Percentiles rank a stretch among this genome's conserved stretches.
phyloP scores from a whole-genome alignment of 805 yeast genomes.

The Schwanniomyces yamadae region DNA sequence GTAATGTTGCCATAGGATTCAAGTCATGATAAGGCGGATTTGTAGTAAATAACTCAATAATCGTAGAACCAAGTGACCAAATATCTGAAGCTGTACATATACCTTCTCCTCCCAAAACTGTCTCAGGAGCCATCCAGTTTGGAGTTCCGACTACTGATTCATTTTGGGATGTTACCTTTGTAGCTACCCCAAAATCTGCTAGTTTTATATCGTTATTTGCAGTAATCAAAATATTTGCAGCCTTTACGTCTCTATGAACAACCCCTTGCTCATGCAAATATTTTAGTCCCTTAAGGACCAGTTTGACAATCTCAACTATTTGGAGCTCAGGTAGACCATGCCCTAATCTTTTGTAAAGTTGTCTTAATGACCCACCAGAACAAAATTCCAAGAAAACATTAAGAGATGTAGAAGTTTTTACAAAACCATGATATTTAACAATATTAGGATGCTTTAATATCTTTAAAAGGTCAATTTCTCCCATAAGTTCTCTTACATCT shows the following conservation, averaged over 20 bases:
- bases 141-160: constrained; percentile 77
- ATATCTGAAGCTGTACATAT: constrained; percentile 87
- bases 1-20: constrained; percentile 76
- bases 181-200: constrained; percentile 96
- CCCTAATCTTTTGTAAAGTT: constrained; percentile 45
- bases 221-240: constrained; percentile 81
- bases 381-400: constrained; percentile 63
- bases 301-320: constrained; percentile 48
- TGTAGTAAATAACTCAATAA: constrained; percentile 81
- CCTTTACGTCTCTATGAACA: constrained; percentile 86
- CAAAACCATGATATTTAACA: constrained; percentile 67
- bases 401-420: constrained; percentile 50
- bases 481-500: constrained; percentile 50
- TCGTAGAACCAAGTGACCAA: constrained; percentile 95
- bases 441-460: constrained; percentile 65
- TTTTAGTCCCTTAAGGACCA: constrained; percentile 58
- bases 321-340: constrained; percentile 57
- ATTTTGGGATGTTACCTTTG: constrained; percentile 45
- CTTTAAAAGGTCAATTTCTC: constrained; percentile 65
- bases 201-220: constrained; percentile 68
- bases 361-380: constrained; percentile 64
- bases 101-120: constrained; percentile 75
- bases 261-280: constrained; percentile 73
- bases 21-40: constrained; percentile 82
- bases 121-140: constrained; percentile 99